Conservation (phyloP, 1,139 yeast genomes). For the Yamadazyma diddensiae region DNA sequence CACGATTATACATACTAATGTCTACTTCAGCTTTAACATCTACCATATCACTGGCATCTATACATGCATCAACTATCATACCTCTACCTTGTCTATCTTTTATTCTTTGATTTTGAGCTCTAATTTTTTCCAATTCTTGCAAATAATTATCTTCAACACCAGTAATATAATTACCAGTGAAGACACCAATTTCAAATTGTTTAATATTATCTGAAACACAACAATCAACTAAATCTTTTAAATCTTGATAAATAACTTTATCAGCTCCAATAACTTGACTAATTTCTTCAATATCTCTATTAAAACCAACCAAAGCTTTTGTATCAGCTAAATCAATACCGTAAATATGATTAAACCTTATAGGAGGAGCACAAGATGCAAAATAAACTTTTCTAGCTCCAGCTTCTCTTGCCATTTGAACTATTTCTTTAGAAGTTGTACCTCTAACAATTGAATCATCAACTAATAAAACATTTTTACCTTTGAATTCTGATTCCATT, state of each 20-base stretch:
- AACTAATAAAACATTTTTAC: constrained; percentile 82
- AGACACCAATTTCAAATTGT: constrained; percentile 91
- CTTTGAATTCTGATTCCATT: constrained; percentile 89
- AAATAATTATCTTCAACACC: constrained; percentile 85
- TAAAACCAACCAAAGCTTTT: constrained; percentile 87
- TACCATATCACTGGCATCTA: constrained; percentile 45
- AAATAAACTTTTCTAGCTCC: constrained; percentile 92
- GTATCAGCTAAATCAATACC: constrained; percentile 98
- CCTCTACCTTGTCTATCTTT: constrained; percentile 42
- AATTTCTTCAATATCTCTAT: constrained; percentile 70
- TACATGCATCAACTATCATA: constrained; percentile 44
- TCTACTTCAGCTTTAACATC: constrained; percentile 89
- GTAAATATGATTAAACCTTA: constrained; percentile 90
- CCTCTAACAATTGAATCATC: constrained; percentile 98
- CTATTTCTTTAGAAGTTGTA: constrained; percentile 93
- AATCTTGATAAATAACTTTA: constrained; percentile 80
- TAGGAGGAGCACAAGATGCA: constrained; percentile 98
- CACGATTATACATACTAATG: constrained; percentile 83
- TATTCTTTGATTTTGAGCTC: constrained; percentile 74
- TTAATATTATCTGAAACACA: constrained; percentile 58
- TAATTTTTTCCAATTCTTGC: constrained; percentile 74
- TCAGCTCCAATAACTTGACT: constrained; percentile 88
- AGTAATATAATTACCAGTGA: constrained; percentile 89
- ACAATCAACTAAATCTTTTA: constrained; percentile 78
- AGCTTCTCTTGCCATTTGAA: constrained; percentile 96